Conservation (phyloP, 2,329 filamentous ascomycete species). For the Curvularia verruculosa region DNA sequence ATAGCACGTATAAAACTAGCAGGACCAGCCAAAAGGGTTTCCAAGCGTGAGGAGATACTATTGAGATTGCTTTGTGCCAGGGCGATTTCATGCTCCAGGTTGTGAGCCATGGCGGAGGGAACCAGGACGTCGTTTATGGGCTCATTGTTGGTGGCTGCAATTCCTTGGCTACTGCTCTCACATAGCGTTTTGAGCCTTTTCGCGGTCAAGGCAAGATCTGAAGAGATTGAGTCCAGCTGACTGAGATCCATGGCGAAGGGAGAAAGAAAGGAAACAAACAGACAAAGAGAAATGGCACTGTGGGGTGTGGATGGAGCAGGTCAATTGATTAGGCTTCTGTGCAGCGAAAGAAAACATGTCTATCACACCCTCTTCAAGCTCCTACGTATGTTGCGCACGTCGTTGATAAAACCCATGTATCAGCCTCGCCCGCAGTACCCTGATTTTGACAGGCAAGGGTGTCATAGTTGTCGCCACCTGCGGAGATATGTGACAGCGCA, state of each 20-base stretch:
- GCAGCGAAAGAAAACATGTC: neutral
- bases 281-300: no score
- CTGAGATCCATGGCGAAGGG: conserved; percentile 1
- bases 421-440: neutral
- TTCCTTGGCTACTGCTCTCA: neutral
- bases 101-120: neutral
- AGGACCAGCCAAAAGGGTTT: conserved; percentile 4
- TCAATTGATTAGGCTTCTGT: neutral
- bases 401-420: neutral
- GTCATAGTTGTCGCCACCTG: neutral
- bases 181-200: conserved; percentile 5
- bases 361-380: neutral
- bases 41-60: conserved; percentile 3
- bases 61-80: conserved; percentile 4
- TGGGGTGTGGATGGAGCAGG: neutral
- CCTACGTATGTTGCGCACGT: neutral
- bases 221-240: conserved; percentile 6
- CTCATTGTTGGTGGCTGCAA: neutral
- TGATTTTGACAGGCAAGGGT: neutral
- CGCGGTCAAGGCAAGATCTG: conserved; percentile 5
- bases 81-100: conserved; percentile 3
- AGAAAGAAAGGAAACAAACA: neutral
- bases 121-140: neutral
- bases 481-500: neutral
- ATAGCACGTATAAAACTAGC: conserved; percentile 8